These are phyloP conservation scores for Ogataea populi-albae DNA, from an alignment of 805 yeast genomes.

Conservation along the genomic window DNA sequence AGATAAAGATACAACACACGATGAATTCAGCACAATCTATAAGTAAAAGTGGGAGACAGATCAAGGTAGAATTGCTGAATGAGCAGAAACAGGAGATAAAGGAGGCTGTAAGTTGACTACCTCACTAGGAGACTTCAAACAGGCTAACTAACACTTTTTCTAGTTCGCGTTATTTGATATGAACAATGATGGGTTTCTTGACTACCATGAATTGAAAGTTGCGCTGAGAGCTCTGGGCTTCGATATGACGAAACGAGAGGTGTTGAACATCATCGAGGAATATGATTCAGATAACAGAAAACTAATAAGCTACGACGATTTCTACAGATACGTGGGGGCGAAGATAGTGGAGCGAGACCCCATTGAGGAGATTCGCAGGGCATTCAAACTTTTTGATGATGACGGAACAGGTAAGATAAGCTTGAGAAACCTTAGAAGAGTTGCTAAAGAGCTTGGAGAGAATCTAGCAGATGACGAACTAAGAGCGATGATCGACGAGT, in stretches of 20 bases:
- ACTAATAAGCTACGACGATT: slow-evolving; percentile 75
- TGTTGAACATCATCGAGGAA: slow-evolving; percentile 71
- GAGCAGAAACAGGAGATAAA: slow-evolving; percentile 89
- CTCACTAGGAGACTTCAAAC: slow-evolving; percentile 8
- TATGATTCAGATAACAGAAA: slow-evolving; percentile 76
- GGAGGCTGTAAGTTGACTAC: slow-evolving; percentile 57
- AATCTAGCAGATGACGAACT: slow-evolving; percentile 88
- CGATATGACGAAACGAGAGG: slow-evolving; percentile 72
- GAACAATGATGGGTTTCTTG: slow-evolving; percentile 86
- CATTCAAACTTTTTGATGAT: slow-evolving; percentile 85
- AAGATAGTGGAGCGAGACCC: slow-evolving; percentile 89
- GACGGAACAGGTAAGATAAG: slow-evolving; percentile 85
- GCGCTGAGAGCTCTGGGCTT: slow-evolving; percentile 94
- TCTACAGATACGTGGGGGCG: slow-evolving; percentile 75
- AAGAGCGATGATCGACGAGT: slow-evolving; percentile 95
- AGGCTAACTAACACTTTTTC: background rate
- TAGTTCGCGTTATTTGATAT: slow-evolving; percentile 81
- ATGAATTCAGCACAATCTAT: slow-evolving; percentile 13
- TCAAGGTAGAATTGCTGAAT: slow-evolving; percentile 66
- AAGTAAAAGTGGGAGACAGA: slow-evolving; percentile 33
- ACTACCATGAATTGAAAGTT: slow-evolving; percentile 90
- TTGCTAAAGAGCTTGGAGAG: slow-evolving; percentile 91
- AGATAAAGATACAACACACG: too few species aligned
- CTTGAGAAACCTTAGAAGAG: slow-evolving; percentile 77
- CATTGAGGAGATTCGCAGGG: slow-evolving; percentile 83